Evolutionary conservation across 176 grass and related monocot species (phyloP).

Genomic region (Cenchrus fungigraminus): DNA sequence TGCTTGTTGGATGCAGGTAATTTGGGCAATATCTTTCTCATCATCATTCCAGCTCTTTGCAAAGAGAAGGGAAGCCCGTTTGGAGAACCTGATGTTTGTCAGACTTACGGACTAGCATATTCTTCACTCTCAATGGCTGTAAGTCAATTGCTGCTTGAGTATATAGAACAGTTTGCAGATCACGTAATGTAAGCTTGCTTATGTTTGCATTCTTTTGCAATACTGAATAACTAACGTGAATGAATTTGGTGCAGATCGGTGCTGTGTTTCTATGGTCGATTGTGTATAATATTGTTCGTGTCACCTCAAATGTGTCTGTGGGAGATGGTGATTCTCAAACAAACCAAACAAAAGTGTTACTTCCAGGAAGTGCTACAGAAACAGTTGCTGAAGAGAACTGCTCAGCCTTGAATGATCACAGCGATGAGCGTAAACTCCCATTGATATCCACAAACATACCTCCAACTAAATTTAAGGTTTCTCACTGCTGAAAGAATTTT

Average conservation of each 20-base stretch:
- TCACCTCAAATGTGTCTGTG: slow-evolving; percentile 42
- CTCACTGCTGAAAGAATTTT: not conserved
- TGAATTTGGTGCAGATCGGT: slow-evolving; percentile 62
- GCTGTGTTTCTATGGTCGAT: slow-evolving; percentile 75
- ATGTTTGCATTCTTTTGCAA: slow-evolving; percentile 27
- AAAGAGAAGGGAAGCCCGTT: slow-evolving; percentile 93
- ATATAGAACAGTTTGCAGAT: not conserved
- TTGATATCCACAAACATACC: slow-evolving; percentile 35
- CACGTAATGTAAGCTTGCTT: slow-evolving; percentile 1
- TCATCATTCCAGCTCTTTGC: slow-evolving; percentile 86
- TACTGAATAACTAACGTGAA: not conserved
- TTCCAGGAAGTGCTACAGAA: slow-evolving; percentile 17
- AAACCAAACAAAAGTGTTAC: slow-evolving; percentile 25
- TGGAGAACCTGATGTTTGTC: slow-evolving; percentile 60
- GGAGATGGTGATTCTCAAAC: not conserved
- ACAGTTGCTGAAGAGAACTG: slow-evolving; percentile 35
- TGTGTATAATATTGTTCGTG: slow-evolving; percentile 71
- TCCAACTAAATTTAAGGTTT: slow-evolving; percentile 54
- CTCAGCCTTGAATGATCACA: not conserved
- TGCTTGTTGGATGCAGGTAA: slow-evolving; percentile 56
- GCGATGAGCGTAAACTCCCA: slow-evolving; percentile 23
- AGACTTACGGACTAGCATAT: slow-evolving; percentile 70
- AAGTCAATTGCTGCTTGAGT: slow-evolving; percentile 14
- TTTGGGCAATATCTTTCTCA: slow-evolving; percentile 80
- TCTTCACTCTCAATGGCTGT: slow-evolving; percentile 88